Percentiles rank a stretch among this genome's conserved stretches.
These are phyloP conservation scores for Asterella californica DNA, from an alignment of 225 moss, liverwort and hornwort species.

Conservation along the genomic window DNA sequence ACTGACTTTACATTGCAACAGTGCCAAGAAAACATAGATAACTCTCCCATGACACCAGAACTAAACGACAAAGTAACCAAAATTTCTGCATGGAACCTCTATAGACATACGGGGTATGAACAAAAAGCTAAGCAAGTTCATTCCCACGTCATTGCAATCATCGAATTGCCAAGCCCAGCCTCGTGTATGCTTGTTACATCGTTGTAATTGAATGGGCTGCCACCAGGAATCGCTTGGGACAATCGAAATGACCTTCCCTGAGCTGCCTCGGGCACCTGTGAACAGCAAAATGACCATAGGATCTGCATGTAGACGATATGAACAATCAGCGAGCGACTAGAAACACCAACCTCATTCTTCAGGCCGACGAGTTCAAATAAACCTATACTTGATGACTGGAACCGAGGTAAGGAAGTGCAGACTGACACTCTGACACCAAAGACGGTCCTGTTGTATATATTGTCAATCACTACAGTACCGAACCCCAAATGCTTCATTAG, in stretches of 20 bases:
- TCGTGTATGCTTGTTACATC: constrained; percentile 66
- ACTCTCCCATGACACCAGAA: neutral
- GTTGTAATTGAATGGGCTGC: constrained; percentile 58
- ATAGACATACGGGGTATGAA: neutral
- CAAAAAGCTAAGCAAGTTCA: constrained; percentile 39
- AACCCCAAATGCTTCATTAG: no score
- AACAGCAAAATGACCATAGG: constrained; percentile 88
- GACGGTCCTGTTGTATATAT: no score
- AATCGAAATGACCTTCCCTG: constrained; percentile 76
- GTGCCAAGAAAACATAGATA: constrained; percentile 6
- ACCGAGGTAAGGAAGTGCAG: no score
- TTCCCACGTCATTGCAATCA: constrained; percentile 91
- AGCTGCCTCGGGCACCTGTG: constrained; percentile 75
- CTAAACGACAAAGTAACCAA: neutral
- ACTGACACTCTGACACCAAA: no score
- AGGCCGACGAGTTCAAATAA: neutral
- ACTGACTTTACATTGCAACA: constrained; percentile 5
- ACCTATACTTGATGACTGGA: neutral
- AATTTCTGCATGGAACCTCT: neutral
- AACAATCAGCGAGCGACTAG: neutral
- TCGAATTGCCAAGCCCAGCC: constrained; percentile 84
- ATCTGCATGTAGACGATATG: constrained; percentile 48
- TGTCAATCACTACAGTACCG: no score
- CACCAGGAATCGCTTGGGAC: constrained; percentile 83
- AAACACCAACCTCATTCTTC: neutral